Evolutionary conservation across 2,329 filamentous ascomycete species (phyloP).

Genomic region (Fusarium beomiforme): DNA sequence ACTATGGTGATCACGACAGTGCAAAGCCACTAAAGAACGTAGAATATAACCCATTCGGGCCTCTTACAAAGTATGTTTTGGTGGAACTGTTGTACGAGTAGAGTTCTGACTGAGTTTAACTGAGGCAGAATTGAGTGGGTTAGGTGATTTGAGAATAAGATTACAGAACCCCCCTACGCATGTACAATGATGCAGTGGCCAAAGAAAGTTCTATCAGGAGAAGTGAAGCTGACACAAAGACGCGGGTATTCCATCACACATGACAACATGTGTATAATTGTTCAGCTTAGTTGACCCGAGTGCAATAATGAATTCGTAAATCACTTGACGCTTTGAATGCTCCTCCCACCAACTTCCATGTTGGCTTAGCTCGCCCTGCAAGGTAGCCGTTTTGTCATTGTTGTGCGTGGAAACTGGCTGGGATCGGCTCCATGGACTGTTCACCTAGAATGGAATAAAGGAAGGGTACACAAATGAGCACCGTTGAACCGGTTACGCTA

Average conservation of each 20-base stretch:
- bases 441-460: background rate
- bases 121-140: conserved; percentile 22
- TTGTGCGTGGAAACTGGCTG: conserved; percentile 15
- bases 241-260: background rate
- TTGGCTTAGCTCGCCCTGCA: conserved; percentile 39
- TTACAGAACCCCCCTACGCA: conserved; percentile 2
- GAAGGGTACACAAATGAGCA: conserved; percentile 6
- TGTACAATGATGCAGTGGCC: conserved; percentile 21
- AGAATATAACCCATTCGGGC: background rate
- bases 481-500: conserved; percentile 14
- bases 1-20: conserved; percentile 6
- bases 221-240: background rate
- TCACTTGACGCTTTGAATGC: conserved; percentile 2
- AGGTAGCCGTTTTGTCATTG: conserved; percentile 29
- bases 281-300: background rate
- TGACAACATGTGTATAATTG: conserved; percentile 1
- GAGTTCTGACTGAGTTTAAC: conserved; percentile 3
- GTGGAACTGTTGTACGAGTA: background rate
- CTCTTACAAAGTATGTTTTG: background rate
- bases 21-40: conserved; percentile 2
- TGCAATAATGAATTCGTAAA: background rate
- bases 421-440: conserved; percentile 12
- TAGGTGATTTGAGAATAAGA: conserved; percentile 6
- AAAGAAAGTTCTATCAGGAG: background rate
- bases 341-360: conserved; percentile 32